Evolutionary conservation across 2,329 filamentous ascomycete species (phyloP).

Genomic region (Aspergillus persii): DNA sequence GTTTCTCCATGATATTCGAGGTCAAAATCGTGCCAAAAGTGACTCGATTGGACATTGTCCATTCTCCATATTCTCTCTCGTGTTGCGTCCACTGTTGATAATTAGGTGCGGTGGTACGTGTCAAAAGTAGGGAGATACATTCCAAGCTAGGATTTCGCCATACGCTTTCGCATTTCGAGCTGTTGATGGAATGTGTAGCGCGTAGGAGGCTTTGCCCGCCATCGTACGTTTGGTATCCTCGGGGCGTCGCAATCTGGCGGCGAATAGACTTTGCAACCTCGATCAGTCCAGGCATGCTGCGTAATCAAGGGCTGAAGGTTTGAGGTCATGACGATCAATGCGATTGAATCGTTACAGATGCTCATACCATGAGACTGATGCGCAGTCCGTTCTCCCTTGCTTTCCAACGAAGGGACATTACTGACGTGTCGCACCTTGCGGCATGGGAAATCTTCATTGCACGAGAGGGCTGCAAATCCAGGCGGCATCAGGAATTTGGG

Average conservation of each 20-base stretch:
- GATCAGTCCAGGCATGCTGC: slow-evolving; percentile 4
- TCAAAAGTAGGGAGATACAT: slow-evolving; percentile 47
- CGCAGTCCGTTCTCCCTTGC: neutral
- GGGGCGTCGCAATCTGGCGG: neutral
- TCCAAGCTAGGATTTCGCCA: slow-evolving; percentile 3
- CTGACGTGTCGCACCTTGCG: neutral
- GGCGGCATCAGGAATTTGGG: neutral
- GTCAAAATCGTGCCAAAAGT: slow-evolving; percentile 46
- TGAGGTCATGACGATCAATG: neutral
- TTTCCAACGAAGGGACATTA: neutral
- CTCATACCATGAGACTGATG: neutral
- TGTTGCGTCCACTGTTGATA: slow-evolving; percentile 41
- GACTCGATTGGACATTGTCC: slow-evolving; percentile 28
- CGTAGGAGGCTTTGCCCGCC: neutral
- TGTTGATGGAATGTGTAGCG: slow-evolving; percentile 1
- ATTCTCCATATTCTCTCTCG: slow-evolving; percentile 36
- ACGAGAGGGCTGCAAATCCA: neutral
- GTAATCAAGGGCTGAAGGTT: slow-evolving; percentile 7
- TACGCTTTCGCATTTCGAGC: neutral
- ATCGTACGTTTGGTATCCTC: neutral
- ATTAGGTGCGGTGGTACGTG: slow-evolving; percentile 39
- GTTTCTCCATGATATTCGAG: slow-evolving; percentile 41
- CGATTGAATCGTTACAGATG: neutral
- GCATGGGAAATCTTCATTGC: neutral
- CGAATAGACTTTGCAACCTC: neutral